Evolutionary conservation across 176 grass and related monocot species (phyloP).

Genomic region (Avena eriantha): DNA sequence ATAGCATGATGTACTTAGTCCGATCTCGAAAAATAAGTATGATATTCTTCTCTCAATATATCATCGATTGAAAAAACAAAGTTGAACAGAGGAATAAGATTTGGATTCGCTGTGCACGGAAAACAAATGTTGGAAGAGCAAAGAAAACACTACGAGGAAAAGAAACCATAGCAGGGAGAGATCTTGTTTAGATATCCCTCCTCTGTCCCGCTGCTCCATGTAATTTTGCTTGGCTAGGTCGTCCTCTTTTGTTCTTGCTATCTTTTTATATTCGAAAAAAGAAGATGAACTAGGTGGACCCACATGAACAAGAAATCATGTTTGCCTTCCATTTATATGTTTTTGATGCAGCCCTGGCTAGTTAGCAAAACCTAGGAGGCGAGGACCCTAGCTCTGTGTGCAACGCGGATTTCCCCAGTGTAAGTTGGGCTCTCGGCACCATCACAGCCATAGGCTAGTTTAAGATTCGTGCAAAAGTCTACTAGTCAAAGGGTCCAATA

Average conservation of each 20-base stretch:
- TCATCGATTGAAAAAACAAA: no score
- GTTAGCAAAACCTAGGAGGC: background rate
- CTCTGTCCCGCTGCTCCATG: background rate
- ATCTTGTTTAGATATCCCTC: no score
- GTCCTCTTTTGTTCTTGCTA: conserved; percentile 13
- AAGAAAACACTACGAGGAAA: conserved; percentile 14
- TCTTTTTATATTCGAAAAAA: background rate
- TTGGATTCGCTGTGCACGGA: no score
- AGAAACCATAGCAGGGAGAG: background rate
- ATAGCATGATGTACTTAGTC: no score
- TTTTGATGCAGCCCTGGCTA: conserved; percentile 32
- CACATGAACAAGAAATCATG: background rate
- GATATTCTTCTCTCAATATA: no score
- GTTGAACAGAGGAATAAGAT: no score
- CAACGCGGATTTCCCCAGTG: no score
- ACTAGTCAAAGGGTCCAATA: no score
- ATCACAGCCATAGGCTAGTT: no score
- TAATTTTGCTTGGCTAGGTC: background rate
- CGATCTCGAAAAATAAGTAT: no score
- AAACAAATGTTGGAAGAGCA: conserved; percentile 14
- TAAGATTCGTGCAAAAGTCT: no score
- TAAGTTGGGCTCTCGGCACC: no score
- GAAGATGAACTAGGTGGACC: background rate
- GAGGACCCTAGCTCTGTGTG: background rate
- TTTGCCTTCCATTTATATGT: background rate